Evolutionary conservation across 202 grass and related monocot genomes (phyloP), one percentile per base, ranked within the genome.

Genomic region (Schoenoplectus triqueter): DNA sequence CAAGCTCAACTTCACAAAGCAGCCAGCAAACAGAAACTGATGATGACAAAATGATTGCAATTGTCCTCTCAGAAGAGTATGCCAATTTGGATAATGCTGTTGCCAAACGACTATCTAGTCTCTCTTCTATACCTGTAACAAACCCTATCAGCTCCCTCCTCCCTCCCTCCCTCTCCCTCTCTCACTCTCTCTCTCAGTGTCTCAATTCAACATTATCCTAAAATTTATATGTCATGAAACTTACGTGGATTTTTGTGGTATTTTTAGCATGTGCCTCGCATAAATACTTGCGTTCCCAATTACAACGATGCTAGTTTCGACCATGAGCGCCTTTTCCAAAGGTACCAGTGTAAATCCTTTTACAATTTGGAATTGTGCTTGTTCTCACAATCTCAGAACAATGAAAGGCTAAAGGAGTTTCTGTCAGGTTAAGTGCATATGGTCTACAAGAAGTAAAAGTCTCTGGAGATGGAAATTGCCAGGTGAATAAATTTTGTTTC

Each of bases 391-490:
- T 69, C 19, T 56, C 39, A 40, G 54, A 61, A 45, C 6, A 31
- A 31, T 31, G 31, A 31, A 31, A 31, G 31, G 31, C 0, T 1
- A 61, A 22, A 57, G 39, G 7, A 44, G 17, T 69, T 66, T 86
- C 70, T 94, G 88, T 83, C 87, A 99, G 96, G 87, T 61, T 99
- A 73, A 92, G 96, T 90, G 87, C 84, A 57, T 94, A 99, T 85
- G 93, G 96, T 18, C 86, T 99, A 81, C 93, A 80, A 21, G 96
- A 99, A 87, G 88, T 96, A 78, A 90, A 91, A 84, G 96, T 99
- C 42, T 88, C 96, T 71, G 96, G 96, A 15, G 96, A 96, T 87
- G 96, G 96, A 64, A 99, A 99, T 90, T 99, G 96, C 88, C 96
- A 99, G 96, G 96, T 99, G 62, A 7, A 20, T 73, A 49, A 31